These are phyloP conservation scores for Theobroma cacao DNA, from an alignment of 345 rosid genomes.

Conservation along the genomic window DNA sequence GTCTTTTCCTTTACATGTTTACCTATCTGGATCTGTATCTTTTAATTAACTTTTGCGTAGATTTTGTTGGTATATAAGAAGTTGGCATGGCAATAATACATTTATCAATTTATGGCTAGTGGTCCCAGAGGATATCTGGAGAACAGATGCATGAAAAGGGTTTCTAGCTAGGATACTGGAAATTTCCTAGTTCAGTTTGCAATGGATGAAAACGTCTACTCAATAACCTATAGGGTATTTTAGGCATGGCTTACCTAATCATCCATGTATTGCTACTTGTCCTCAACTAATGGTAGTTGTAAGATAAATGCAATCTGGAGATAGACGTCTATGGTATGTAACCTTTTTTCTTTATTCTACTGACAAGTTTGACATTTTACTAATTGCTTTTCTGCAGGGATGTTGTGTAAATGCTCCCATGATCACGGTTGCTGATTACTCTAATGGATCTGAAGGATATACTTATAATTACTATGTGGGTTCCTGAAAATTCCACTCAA, in stretches of 20 bases:
- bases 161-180: not conserved
- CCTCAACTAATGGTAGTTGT: not conserved
- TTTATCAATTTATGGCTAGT: not conserved
- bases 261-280: not conserved
- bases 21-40: conserved; percentile 4
- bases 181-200: not conserved
- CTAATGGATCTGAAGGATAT: conserved; percentile 94
- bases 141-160: not conserved
- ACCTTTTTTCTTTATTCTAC: not conserved
- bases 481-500: conserved; percentile 13
- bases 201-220: not conserved
- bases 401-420: conserved; percentile 98
- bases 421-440: conserved; percentile 97
- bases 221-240: not conserved
- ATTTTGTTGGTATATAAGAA: not conserved
- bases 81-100: not conserved
- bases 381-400: conserved; percentile 57
- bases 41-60: not conserved
- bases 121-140: not conserved
- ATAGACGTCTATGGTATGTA: not conserved
- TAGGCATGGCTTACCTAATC: not conserved
- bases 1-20: conserved; percentile 17
- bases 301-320: not conserved
- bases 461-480: conserved; percentile 89
- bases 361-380: conserved; percentile 5